phyloP scores from a whole-genome alignment of 2,329 filamentous ascomycete genomes.

The Ophidiomyces ophidiicola region DNA sequence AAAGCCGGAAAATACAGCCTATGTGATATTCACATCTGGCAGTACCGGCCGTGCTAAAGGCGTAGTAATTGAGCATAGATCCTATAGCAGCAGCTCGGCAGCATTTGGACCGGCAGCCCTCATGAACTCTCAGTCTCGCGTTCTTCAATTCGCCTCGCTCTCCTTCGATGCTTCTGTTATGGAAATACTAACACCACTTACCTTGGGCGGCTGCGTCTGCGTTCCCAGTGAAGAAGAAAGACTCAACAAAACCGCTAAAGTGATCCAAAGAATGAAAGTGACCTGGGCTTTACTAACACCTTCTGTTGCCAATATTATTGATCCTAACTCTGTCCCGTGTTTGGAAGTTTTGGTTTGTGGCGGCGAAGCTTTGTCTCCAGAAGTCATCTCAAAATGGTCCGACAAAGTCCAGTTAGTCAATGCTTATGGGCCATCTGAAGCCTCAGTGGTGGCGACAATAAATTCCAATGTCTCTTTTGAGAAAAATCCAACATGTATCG shows the following conservation, averaged over 20 bases:
- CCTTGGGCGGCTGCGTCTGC: slow-evolving; percentile 64
- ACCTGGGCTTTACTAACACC: slow-evolving; percentile 79
- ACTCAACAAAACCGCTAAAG: slow-evolving; percentile 57
- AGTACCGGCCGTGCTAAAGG: slow-evolving; percentile 72
- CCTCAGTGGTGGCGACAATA: slow-evolving; percentile 9
- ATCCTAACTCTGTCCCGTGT: slow-evolving; percentile 53
- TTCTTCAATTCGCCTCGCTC: slow-evolving; percentile 72
- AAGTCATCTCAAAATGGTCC: slow-evolving; percentile 58
- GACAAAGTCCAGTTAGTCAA: slow-evolving; percentile 54
- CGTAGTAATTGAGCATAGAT: slow-evolving; percentile 62
- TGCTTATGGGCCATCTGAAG: slow-evolving; percentile 69
- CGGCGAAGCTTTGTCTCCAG: slow-evolving; percentile 64
- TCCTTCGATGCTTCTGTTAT: slow-evolving; percentile 80
- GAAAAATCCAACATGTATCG: slow-evolving; percentile 12
- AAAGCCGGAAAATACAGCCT: slow-evolving; percentile 41
- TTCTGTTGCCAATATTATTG: slow-evolving; percentile 63
- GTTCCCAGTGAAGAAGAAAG: slow-evolving; percentile 60
- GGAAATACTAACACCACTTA: slow-evolving; percentile 79
- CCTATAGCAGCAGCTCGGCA: slow-evolving; percentile 56
- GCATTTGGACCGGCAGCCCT: slow-evolving; percentile 30
- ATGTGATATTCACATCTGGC: slow-evolving; percentile 75
- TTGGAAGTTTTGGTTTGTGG: slow-evolving; percentile 69
- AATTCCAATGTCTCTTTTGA: slow-evolving; percentile 11
- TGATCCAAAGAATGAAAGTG: slow-evolving; percentile 50
- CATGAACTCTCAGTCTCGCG: slow-evolving; percentile 46